These are phyloP conservation scores for Sclerotinia spermophila DNA, from an alignment of 2,329 filamentous ascomycete genomes.

Conservation along the genomic window DNA sequence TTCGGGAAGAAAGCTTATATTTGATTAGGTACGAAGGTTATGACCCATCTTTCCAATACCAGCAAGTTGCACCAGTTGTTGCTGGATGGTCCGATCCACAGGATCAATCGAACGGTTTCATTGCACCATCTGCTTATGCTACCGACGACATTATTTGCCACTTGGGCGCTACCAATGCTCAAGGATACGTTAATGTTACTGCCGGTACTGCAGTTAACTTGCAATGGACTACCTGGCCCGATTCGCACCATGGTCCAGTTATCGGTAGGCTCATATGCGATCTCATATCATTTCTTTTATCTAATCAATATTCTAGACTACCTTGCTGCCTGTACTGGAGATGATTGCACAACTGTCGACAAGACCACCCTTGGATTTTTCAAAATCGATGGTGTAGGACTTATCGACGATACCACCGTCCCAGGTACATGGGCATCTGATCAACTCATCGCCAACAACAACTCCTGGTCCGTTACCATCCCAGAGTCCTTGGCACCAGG, in stretches of 20 bases:
- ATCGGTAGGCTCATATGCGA: constrained; percentile 3
- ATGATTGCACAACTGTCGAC: constrained; percentile 41
- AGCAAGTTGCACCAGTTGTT: constrained; percentile 38
- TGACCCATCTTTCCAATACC: constrained; percentile 13
- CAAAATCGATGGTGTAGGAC: constrained; percentile 42
- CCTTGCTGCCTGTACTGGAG: constrained; percentile 37
- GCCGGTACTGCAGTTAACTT: constrained; percentile 47
- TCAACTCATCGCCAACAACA: constrained; percentile 51
- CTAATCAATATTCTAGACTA: constrained; percentile 27
- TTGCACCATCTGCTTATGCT: constrained; percentile 45
- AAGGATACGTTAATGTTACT: constrained; percentile 42
- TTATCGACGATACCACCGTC: constrained; percentile 36
- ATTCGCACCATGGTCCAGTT: constrained; percentile 43
- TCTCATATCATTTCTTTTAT: neutral
- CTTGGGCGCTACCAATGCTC: constrained; percentile 42
- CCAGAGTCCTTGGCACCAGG: constrained; percentile 43
- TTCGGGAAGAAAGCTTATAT: neutral
- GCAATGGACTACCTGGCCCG: constrained; percentile 49
- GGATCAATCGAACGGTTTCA: constrained; percentile 48
- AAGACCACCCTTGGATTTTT: constrained; percentile 42
- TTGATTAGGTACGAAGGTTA: constrained; percentile 15
- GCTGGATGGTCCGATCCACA: constrained; percentile 53
- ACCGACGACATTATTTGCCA: constrained; percentile 49
- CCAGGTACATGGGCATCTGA: constrained; percentile 44
- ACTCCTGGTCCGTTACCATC: constrained; percentile 48